A percentile compares a stretch with the other conserved stretches of the same genome.
Evolutionary conservation across 305 asterid genomes (phyloP).

Genomic region (Fraxinus paxiana): DNA sequence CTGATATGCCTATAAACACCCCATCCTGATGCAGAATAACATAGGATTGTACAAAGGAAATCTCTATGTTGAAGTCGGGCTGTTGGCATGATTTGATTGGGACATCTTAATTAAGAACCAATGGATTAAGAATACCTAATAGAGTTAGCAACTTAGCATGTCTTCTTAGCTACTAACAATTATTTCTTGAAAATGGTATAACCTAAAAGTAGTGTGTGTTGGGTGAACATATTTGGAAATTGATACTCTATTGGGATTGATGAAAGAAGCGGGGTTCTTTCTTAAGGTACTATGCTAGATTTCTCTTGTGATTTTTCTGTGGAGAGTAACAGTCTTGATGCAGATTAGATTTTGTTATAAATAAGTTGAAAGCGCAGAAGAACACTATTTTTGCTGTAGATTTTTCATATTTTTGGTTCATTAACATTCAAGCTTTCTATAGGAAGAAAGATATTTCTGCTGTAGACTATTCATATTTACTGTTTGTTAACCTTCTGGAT

Average conservation of each 20-base stretch:
- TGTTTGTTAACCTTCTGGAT: slow-evolving; percentile 11
- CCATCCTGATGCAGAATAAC: neutral
- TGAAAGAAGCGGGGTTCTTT: neutral
- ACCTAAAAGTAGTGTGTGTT: neutral
- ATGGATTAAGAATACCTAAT: neutral
- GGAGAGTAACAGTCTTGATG: neutral
- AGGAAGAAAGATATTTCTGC: neutral
- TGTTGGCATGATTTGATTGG: neutral
- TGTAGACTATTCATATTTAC: neutral
- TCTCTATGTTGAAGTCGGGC: neutral
- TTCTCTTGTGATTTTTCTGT: neutral
- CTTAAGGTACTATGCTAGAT: neutral
- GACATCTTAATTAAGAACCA: neutral
- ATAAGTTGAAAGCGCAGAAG: neutral
- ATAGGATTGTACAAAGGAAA: neutral
- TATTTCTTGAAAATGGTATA: neutral
- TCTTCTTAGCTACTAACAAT: neutral
- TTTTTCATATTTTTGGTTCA: neutral
- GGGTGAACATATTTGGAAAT: neutral
- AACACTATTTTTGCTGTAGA: neutral
- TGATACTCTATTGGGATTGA: neutral
- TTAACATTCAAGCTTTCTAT: neutral
- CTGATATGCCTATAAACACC: neutral
- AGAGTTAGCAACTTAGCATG: neutral
- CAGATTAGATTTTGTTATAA: neutral